Percentiles rank a stretch among this genome's conserved stretches.
Evolutionary conservation across 2,329 filamentous ascomycete species (phyloP).

Genomic region (Ceratocystis harringtonii): DNA sequence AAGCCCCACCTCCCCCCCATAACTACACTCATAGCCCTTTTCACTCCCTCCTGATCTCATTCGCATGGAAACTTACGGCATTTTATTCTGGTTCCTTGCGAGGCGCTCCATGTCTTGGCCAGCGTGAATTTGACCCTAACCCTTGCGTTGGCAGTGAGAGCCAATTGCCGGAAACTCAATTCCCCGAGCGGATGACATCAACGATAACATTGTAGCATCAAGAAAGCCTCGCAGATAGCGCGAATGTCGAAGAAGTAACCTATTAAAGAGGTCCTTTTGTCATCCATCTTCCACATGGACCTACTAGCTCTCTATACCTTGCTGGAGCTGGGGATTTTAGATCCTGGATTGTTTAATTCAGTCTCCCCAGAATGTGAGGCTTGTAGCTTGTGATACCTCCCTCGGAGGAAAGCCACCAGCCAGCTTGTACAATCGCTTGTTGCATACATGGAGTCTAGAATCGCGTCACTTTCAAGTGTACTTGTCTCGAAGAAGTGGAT

Average conservation of each 20-base stretch:
- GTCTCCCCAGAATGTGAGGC: not conserved
- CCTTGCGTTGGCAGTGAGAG: not conserved
- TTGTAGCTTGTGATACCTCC: too few relatives aligned
- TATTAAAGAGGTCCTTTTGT: not conserved
- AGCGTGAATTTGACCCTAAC: not conserved
- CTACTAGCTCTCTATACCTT: too few relatives aligned
- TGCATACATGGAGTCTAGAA: not conserved
- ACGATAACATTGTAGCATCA: not conserved
- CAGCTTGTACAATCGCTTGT: not conserved
- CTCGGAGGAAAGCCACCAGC: too few relatives aligned
- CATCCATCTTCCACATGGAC: not conserved
- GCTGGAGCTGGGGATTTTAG: too few relatives aligned
- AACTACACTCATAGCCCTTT: too few relatives aligned
- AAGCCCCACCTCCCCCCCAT: too few relatives aligned
- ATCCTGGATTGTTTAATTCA: not conserved
- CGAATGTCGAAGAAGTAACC: not conserved
- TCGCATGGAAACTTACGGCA: too few relatives aligned
- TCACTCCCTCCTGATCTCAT: too few relatives aligned
- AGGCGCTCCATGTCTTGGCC: too few relatives aligned
- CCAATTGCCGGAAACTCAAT: too few relatives aligned
- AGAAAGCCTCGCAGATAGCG: not conserved
- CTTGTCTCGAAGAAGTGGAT: not conserved
- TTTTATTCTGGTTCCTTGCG: too few relatives aligned
- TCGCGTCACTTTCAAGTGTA: not conserved
- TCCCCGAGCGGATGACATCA: not conserved